phyloP scores from a whole-genome alignment of 2,329 filamentous ascomycete genomes.

The Aspergillus fischeri region DNA sequence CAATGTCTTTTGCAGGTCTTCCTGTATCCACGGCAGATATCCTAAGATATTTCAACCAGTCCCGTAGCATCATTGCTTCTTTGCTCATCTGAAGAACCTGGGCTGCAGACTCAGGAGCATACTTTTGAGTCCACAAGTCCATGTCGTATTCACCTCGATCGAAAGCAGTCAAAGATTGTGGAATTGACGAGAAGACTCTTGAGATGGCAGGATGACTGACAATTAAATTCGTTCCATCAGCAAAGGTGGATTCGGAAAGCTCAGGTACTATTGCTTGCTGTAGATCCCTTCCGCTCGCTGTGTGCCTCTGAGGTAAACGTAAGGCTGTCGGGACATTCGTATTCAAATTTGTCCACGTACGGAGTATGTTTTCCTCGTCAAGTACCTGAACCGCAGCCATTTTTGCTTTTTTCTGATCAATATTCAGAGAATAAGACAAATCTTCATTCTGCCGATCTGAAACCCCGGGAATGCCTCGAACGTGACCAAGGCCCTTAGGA shows the following conservation, averaged over 20 bases:
- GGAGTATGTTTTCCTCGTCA: constrained; percentile 32
- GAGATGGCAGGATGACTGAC: constrained; percentile 55
- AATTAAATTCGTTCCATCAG: background rate
- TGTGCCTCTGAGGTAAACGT: constrained; percentile 26
- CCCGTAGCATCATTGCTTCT: constrained; percentile 66
- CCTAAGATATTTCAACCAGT: constrained; percentile 75
- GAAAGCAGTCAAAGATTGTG: constrained; percentile 67
- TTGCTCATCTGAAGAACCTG: constrained; percentile 72
- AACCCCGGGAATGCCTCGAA: constrained; percentile 46
- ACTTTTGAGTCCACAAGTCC: constrained; percentile 75
- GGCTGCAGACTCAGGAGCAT: constrained; percentile 64
- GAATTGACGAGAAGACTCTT: constrained; percentile 58
- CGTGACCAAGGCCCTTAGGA: constrained; percentile 33
- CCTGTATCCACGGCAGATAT: constrained; percentile 72
- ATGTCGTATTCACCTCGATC: constrained; percentile 74
- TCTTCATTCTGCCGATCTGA: background rate
- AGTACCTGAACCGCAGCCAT: constrained; percentile 27
- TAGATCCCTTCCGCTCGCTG: constrained; percentile 27
- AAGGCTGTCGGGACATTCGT: constrained; percentile 10
- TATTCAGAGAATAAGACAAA: background rate
- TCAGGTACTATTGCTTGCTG: constrained; percentile 26
- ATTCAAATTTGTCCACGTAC: constrained; percentile 8
- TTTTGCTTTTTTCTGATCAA: constrained; percentile 38
- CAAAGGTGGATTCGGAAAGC: constrained; percentile 20
- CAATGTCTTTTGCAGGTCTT: constrained; percentile 25